Evolutionary conservation across 495 filamentous ascomycete species (phyloP).

Genomic region (Rhizodiscina lignyota): DNA sequence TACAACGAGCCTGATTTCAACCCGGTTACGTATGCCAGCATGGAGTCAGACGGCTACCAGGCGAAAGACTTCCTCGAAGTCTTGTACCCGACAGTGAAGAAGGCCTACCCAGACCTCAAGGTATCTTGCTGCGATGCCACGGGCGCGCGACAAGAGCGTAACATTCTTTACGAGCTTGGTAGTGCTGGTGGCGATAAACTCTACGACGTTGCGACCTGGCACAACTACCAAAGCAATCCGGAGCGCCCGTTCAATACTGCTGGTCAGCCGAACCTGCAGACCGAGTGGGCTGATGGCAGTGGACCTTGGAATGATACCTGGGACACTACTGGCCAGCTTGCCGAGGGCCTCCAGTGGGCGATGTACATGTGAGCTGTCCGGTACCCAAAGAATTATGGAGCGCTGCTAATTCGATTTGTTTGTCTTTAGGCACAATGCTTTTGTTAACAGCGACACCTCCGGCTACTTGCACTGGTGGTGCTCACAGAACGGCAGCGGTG

Average conservation of each 20-base stretch:
- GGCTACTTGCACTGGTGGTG: neutral
- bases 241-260: neutral
- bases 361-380: no score
- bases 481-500: neutral
- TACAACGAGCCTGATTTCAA: conserved; percentile 45
- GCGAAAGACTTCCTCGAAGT: conserved; percentile 12
- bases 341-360: no score
- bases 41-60: conserved; percentile 8
- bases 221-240: neutral
- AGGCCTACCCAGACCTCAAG: conserved; percentile 1
- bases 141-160: conserved; percentile 5
- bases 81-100: conserved; percentile 10
- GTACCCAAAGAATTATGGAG: no score
- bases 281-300: conserved; percentile 34
- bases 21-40: conserved; percentile 13
- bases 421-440: no score
- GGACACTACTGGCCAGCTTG: no score
- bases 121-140: conserved; percentile 12
- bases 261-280: conserved; percentile 30
- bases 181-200: neutral
- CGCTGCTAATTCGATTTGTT: no score
- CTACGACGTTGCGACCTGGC: neutral
- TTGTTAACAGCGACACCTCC: neutral
- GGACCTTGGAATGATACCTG: conserved; percentile 30
- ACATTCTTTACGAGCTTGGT: neutral